These are phyloP conservation scores for Aspergillus homomorphus DNA, from an alignment of 495 filamentous ascomycete species.

Conservation along the genomic window DNA sequence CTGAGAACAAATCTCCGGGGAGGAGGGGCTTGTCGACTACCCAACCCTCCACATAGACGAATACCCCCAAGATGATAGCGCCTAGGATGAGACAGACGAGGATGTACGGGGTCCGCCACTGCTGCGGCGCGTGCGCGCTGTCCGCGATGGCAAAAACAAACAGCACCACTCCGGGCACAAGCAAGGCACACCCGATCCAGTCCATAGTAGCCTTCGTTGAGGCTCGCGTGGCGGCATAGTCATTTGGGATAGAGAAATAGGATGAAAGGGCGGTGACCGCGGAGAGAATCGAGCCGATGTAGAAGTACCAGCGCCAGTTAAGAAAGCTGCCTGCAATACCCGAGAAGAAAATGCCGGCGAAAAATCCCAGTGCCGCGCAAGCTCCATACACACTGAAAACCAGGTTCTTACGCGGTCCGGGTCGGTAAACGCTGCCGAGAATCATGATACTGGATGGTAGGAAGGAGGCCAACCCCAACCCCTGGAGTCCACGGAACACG, in stretches of 20 bases:
- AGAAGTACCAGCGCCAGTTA: conserved; percentile 79
- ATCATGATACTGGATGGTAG: conserved; percentile 77
- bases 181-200: conserved; percentile 63
- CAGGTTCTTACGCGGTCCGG: conserved; percentile 81
- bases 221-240: conserved; percentile 48
- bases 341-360: conserved; percentile 76
- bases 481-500: conserved; percentile 72
- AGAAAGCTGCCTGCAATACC: conserved; percentile 64
- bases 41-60: conserved; percentile 76
- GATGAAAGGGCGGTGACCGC: conserved; percentile 51
- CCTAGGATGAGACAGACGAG: conserved; percentile 59
- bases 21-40: conserved; percentile 69
- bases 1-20: conserved; percentile 64
- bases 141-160: conserved; percentile 79
- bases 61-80: conserved; percentile 31
- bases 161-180: conserved; percentile 64
- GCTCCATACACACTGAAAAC: conserved; percentile 81
- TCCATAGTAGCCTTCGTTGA: conserved; percentile 58
- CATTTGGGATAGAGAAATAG: conserved; percentile 63
- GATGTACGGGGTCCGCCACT: conserved; percentile 75
- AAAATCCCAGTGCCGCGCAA: conserved; percentile 76
- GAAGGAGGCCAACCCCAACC: conserved; percentile 74
- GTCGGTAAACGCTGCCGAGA: conserved; percentile 75
- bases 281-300: conserved; percentile 59
- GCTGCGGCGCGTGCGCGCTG: conserved; percentile 61